Base-by-base conservation (phyloP, 805 yeast genomes). In the Jamesozyma hellenica region DNA sequence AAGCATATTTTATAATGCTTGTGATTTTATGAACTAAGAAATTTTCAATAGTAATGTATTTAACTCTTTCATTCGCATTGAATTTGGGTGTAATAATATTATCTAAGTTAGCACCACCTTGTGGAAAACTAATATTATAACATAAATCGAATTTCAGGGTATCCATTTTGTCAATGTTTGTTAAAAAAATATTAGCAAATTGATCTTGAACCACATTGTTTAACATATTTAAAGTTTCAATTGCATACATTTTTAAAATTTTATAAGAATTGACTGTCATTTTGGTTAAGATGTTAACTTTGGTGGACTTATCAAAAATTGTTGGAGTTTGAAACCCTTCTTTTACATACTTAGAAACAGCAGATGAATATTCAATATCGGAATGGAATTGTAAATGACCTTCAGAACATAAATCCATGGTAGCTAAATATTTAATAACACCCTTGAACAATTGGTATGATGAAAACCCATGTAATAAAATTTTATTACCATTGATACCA, bases 371-470 rank as follows among this genome's bases (percentile, higher is more conserved):
- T 21, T 39, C 43, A 18, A 43, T 43, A 18, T 50, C 56, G 4
- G 84, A 77, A 42, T 75, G 68, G 54, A 83, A 81, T 23, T 83
- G 79, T 33, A 83, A 61, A 51, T 82, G 78, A 1, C 90, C 92
- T 16, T 61, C 58, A 9, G 66, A 53, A 39, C 72, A 65, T 36
- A 88, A 61, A 58, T 87, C 94, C 70, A 79, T 78, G 3, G 83
- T 74, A 3, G 96, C 94, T 44, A 90, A 56, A 54, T 82, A 88
- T 51, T 77, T 77, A 41, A 92, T 70, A 1, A 84, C 77, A 56
- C 94, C 96, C 57, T 85, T 88, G 68, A 92, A 92, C 38, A 92
- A 66, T 64, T 92, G 98, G 57, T 87, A 92, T 17, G 94, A 81
- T 3, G 95, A 86, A 59, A 82, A 90, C 0, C 97, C 98, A 50